These are phyloP conservation scores for Penicillium aurantiogriseum DNA, from an alignment of 2,329 filamentous ascomycete species.

Conservation along the genomic window DNA sequence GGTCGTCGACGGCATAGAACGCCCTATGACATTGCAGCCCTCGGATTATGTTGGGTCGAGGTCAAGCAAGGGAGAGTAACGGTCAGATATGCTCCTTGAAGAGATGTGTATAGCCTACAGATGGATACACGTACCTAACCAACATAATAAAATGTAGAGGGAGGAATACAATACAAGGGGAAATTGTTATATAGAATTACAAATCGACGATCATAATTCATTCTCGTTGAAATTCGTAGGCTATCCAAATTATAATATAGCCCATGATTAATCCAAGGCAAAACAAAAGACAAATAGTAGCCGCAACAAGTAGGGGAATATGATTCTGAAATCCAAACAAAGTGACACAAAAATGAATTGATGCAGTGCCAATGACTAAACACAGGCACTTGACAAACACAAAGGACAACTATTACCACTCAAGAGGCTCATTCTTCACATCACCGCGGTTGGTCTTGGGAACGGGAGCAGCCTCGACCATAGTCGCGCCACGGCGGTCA, in stretches of 20 bases:
- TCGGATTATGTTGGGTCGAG: background rate
- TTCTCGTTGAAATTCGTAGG: slow-evolving; percentile 27
- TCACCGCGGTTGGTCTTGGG: slow-evolving; percentile 88
- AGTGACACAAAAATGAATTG: slow-evolving; percentile 9
- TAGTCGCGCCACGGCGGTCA: slow-evolving; percentile 55
- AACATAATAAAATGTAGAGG: background rate
- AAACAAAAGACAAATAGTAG: slow-evolving; percentile 11
- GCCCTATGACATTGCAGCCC: background rate
- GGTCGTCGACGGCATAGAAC: background rate
- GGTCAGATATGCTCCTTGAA: too few relatives aligned
- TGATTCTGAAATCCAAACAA: slow-evolving; percentile 16
- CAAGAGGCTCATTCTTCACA: slow-evolving; percentile 77
- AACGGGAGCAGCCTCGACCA: slow-evolving; percentile 66
- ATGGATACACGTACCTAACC: background rate
- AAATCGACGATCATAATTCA: slow-evolving; percentile 22
- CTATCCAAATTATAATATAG: slow-evolving; percentile 11
- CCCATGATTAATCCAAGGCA: slow-evolving; percentile 13
- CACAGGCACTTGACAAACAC: slow-evolving; percentile 11
- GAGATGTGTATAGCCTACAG: background rate
- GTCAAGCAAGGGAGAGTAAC: background rate
- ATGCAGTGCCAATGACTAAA: slow-evolving; percentile 10
- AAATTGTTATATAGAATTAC: background rate
- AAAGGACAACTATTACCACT: slow-evolving; percentile 64
- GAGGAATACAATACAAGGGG: background rate
- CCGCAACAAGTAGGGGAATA: slow-evolving; percentile 22